Base-by-base conservation (phyloP, 768 basidiomycete species). In the Lactifluus hygrophoroides region DNA sequence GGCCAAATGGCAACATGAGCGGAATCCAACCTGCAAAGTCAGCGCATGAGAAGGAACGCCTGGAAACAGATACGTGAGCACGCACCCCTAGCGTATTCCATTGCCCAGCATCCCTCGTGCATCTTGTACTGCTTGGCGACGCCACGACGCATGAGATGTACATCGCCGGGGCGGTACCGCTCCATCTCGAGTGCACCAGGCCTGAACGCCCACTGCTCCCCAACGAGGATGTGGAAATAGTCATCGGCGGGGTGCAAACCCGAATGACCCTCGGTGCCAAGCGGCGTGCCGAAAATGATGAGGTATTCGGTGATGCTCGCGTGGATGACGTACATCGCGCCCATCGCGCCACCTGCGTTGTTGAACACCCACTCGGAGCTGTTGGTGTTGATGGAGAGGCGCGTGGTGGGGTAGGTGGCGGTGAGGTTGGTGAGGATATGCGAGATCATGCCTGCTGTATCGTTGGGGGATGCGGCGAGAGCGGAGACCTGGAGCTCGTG, bases 291-390 rank as follows among this genome's bases (percentile, higher is more conserved):
- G 63, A 96, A 96, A 65, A 97, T 86, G 70, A 93, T 93, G 65
- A 92, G 81, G 74, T 95, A 99, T 75, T 99, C 96, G 10, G 95
- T 97, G 66, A 99, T 86, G 73, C 84, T 88, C 17, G 95, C 92
- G 67, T 98, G 96, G 63, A 98, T 90, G 73, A 98, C 80, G 71
- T 94, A 96, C 95, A 99, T 97, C 34, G 86, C 86, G 43, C 94
- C 94, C 94, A 95, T 97, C 0, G 94, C 94, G 59, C 96, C 96
- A 11, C 94, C 96, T 0, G 95, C 94, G 66, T 97, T 98, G 76
- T 85, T 97, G 73, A 95, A 89, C 25, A 96, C 82, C 95, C 95
- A 97, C 67, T 97, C 94, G 37, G 76, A 75, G 21, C 79, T 69
- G 74, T 86, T 66, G n/a, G 72, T 51, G 66, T 79, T 78, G 50